Evolutionary conservation across 176 grass and related monocot genomes (phyloP), one percentile per base, ranked within the genome.

Genomic region (Eleusine coracana): DNA sequence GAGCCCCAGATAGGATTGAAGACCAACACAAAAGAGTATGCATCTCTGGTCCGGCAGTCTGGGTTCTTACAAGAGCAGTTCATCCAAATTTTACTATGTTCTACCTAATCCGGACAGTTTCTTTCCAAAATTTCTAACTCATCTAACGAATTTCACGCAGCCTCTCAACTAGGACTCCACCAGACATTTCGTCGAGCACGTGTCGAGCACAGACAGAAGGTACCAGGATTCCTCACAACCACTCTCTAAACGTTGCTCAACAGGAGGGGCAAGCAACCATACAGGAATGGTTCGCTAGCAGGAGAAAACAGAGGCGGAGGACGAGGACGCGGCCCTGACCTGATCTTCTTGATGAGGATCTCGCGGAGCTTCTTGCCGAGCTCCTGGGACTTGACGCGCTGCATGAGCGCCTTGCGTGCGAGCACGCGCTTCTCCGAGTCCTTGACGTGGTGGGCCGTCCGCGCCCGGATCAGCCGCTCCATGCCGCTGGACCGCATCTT

Each of bases 391-490:
- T 72, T 82, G 74, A 99, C 62, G 66, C 92, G 89, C 73, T 88
- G 82, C 87, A 91, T 55, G 78, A 99, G 96, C 21, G 87, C 85
- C 96, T 99, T 99, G 80, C 80, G 89, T 2, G 96, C 89, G 17
- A 99, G 91, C 86, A 96, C 91, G 60, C 91, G 91, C 89, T 96
- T 99, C 89, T 96, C 93, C 20, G 96, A 93, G 80, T 99, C 82
- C 93, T 99, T 99, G 73, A 99, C 60, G 77, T 99, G 96, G 75
- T 92, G 65, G 50, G 86, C 70, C 16, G 86, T 83, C 52, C 69
- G 91, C 67, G 85, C 76, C 51, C 61, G 72, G 85, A 94, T 96
- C 37, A 99, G 87, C 45, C 96, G 74, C 81, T 99, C 96, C 78
- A 99, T 96, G 50, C 93, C 96, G 71, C 93, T 99, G 4, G 83